Evolutionary conservation across 1,284 basidiomycete genomes (phyloP).

Genomic region (Butyriboletus appendiculatus): DNA sequence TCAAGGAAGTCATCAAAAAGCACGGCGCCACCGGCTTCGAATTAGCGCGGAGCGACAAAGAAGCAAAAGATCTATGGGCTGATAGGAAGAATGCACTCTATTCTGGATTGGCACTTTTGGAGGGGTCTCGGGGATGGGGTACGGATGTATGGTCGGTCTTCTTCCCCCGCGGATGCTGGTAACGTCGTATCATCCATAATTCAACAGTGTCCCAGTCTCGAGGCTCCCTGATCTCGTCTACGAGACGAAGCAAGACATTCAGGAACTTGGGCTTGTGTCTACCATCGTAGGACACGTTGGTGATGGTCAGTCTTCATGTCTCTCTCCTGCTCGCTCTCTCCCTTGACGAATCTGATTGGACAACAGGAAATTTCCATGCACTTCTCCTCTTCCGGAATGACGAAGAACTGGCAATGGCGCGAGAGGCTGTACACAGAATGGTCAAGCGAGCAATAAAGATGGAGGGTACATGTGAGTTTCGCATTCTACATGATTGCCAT

Average conservation of each 20-base stretch:
- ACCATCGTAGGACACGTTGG: constrained; percentile 83
- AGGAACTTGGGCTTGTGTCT: constrained; percentile 56
- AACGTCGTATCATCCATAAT: background rate
- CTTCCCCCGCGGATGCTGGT: background rate
- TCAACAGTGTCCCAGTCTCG: constrained; percentile 74
- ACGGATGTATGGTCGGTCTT: constrained; percentile 82
- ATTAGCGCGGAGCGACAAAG: constrained; percentile 65
- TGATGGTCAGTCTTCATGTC: constrained; percentile 59
- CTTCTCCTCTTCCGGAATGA: constrained; percentile 63
- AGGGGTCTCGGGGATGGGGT: constrained; percentile 68
- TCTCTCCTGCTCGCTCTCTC: background rate
- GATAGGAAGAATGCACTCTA: constrained; percentile 86
- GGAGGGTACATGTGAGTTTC: constrained; percentile 70
- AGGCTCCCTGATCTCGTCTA: constrained; percentile 74
- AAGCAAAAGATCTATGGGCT: constrained; percentile 80
- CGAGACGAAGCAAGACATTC: constrained; percentile 76
- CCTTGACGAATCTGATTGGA: background rate
- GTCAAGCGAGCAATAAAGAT: constrained; percentile 70
- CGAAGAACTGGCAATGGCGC: constrained; percentile 54
- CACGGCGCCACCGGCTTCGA: constrained; percentile 73
- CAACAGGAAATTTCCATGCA: constrained; percentile 55
- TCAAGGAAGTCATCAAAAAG: constrained; percentile 56
- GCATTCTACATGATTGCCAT: background rate
- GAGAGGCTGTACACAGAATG: constrained; percentile 63
- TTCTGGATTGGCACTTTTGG: constrained; percentile 65